Evolutionary conservation across 1,284 basidiomycete genomes (phyloP), one percentile per base, ranked within the genome.

Genomic region (Ganoderma resinaceum): DNA sequence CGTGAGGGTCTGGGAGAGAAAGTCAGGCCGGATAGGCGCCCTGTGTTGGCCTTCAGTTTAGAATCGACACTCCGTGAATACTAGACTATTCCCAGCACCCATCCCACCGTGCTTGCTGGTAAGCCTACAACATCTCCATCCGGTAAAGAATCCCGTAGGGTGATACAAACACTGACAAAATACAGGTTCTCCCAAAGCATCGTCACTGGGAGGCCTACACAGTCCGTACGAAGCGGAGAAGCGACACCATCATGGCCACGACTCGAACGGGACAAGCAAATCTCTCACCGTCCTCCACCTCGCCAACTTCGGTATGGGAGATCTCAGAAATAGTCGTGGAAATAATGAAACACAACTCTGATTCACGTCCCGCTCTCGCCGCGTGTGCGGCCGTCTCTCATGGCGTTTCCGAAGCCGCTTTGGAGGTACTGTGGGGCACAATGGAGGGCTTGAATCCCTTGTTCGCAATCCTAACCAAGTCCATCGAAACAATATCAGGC

Each of bases 371-470:
- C 42, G 42, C 62, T 14, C 49, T 64, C 16, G 57, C 37, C 14
- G 57, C 58, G 16, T 40, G 33, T 16, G 58, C 67, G 12, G 35
- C 33, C 18, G 63, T 65, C 18, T 55, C 53, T 23, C 55, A 49
- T 12, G 59, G 58, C 16, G 35, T 68, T 46, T 57, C 58, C 7
- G 43, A 52, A 14, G 37, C 62, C 33, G 67, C 67, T 4, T 29
- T 68, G 12, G 60, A 61, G 23, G 40, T 64, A 11, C 59, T 68
- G 6, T 68, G 67, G 67, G 35, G 37, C 31, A 20, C n/a, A 8
- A 33, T 61, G 12, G n/a, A 40, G 23, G 58, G 42, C 31, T 33
- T 68, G 20, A n/a, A 23, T 26, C 62, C 35, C 7, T 46, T 68
- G 9, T 57, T 68, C 31, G 26, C 38, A 2, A 40, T 65, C 42